These are phyloP conservation scores for Neofusicoccum parvum DNA, from an alignment of 2,329 filamentous ascomycete species.

Conservation along the genomic window DNA sequence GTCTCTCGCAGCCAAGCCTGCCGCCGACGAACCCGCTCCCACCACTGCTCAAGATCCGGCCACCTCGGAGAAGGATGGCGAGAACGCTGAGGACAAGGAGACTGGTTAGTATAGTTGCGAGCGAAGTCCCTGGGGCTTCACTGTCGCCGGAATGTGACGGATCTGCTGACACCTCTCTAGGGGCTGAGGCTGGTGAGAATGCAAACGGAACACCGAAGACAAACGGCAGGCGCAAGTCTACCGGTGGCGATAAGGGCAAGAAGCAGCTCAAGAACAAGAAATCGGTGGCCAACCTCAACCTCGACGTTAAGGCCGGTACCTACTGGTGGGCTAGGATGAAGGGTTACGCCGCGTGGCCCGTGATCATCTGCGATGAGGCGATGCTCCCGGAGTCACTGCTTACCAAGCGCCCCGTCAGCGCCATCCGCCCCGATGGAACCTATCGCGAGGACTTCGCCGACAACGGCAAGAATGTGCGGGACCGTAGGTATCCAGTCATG, in stretches of 20 bases:
- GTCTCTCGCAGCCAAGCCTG: conserved; percentile 8
- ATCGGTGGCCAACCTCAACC: conserved; percentile 66
- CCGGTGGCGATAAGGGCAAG: conserved; percentile 68
- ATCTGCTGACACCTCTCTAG: conserved; percentile 15
- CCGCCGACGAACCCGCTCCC: conserved; percentile 8
- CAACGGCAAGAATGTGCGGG: conserved; percentile 80
- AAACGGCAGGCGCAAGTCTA: conserved; percentile 70
- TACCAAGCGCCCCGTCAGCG: conserved; percentile 79
- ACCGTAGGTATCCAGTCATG: conserved; percentile 93
- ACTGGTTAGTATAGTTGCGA: conserved; percentile 14
- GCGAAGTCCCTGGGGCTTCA: background rate
- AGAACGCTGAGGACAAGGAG: conserved; percentile 29
- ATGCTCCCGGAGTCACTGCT: conserved; percentile 85
- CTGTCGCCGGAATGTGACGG: background rate
- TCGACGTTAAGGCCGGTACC: conserved; percentile 86
- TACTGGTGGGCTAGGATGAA: conserved; percentile 92
- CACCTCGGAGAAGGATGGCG: conserved; percentile 24
- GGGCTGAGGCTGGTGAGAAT: conserved; percentile 40
- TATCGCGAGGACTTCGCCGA: conserved; percentile 87
- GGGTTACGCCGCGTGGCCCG: conserved; percentile 92
- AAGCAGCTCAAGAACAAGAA: conserved; percentile 83
- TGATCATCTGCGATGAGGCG: conserved; percentile 88
- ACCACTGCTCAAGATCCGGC: conserved; percentile 4
- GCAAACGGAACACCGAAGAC: conserved; percentile 53
- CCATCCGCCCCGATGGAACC: conserved; percentile 77